A percentile compares a stretch with the other conserved stretches of the same genome.
Conservation (phyloP, 805 yeast genomes). For the Nakazawaea ishiwadae region DNA sequence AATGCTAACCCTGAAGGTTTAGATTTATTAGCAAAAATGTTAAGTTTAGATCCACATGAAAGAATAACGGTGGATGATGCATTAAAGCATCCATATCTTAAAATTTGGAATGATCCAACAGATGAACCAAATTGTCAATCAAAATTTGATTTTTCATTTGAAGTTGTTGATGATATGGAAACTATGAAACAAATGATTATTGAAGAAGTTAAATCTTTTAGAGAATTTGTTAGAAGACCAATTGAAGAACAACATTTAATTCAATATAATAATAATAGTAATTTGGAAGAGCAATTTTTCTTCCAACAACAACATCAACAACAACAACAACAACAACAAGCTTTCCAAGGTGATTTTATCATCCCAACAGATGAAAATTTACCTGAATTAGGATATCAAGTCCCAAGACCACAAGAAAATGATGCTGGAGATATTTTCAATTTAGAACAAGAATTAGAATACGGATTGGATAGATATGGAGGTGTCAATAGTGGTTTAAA, state of each 20-base stretch:
- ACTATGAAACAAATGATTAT: constrained; percentile 72
- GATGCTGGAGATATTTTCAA: constrained; percentile 31
- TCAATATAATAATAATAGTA: constrained; percentile 19
- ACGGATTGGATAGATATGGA: constrained; percentile 54
- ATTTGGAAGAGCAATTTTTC: constrained; percentile 13
- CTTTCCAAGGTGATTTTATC: constrained; percentile 21
- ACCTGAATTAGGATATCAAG: constrained; percentile 39
- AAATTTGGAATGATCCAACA: constrained; percentile 87
- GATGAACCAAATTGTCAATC: constrained; percentile 84
- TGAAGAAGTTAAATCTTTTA: constrained; percentile 72
- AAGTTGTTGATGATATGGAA: constrained; percentile 74
- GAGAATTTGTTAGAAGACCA: constrained; percentile 79
- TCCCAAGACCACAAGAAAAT: constrained; percentile 58
- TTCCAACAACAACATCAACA: constrained; percentile 20
- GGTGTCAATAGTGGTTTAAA: no score
- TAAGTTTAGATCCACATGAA: constrained; percentile 80
- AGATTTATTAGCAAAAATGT: constrained; percentile 71
- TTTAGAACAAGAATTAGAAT: constrained; percentile 62
- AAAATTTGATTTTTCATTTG: constrained; percentile 85
- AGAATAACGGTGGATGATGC: constrained; percentile 90
- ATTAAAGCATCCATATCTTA: constrained; percentile 79
- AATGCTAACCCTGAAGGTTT: constrained; percentile 83
- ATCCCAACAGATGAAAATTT: constrained; percentile 43
- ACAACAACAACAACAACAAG: constrained; percentile 16
- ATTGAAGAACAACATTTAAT: constrained; percentile 43